Evolutionary conservation across 192 early-diverging fungal species (phyloP).

Genomic region (Allomyces macrogynus): DNA sequence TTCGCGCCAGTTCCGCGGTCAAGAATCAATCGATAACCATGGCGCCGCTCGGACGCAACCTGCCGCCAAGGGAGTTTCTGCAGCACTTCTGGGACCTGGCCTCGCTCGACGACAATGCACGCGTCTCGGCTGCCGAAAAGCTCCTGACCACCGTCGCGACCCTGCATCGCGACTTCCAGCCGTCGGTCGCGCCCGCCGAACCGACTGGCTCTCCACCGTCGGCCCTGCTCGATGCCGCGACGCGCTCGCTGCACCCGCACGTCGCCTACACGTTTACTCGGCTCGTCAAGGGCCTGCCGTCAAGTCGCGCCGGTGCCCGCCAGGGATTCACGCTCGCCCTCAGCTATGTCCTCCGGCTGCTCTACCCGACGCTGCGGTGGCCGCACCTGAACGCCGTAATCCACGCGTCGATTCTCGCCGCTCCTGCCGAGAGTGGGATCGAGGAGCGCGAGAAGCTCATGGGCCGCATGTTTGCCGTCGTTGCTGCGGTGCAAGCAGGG

Average conservation of each 20-base stretch:
- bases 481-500: slow-evolving; percentile 61
- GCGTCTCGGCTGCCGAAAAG: slow-evolving; percentile 38
- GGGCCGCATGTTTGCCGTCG: slow-evolving; percentile 74
- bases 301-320: slow-evolving; percentile 65
- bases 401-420: neutral
- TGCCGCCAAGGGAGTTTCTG: slow-evolving; percentile 9
- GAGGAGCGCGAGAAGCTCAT: slow-evolving; percentile 79
- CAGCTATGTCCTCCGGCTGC: slow-evolving; percentile 40
- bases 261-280: slow-evolving; percentile 72
- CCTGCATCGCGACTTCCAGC: slow-evolving; percentile 15
- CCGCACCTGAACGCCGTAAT: slow-evolving; percentile 14
- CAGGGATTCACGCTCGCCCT: slow-evolving; percentile 92
- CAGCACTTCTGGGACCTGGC: slow-evolving; percentile 62
- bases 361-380: slow-evolving; percentile 11
- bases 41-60: neutral
- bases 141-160: slow-evolving; percentile 35
- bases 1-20: too few relatives aligned
- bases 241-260: slow-evolving; percentile 43
- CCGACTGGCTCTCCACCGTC: slow-evolving; percentile 9
- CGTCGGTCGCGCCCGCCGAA: neutral
- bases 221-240: slow-evolving; percentile 42
- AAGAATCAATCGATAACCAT: neutral
- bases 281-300: slow-evolving; percentile 69
- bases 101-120: slow-evolving; percentile 41
- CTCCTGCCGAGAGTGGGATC: slow-evolving; percentile 6